Evolutionary conservation across 1,139 yeast genomes (phyloP), one percentile per base, ranked within the genome.

Genomic region (Zygoascus meyerae): DNA sequence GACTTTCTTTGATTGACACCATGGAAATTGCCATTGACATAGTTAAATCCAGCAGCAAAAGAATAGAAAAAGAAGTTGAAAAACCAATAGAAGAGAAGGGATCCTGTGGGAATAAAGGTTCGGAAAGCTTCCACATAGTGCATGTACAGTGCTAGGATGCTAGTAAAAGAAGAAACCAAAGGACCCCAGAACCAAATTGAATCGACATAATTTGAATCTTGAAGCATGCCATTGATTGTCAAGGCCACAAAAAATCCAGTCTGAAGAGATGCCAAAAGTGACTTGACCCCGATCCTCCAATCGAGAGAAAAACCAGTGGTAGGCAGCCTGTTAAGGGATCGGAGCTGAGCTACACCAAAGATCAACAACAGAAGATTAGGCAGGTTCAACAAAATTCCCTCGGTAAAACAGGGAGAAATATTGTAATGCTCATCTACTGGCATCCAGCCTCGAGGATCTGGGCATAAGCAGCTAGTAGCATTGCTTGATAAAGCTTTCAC

Each of bases 391-490:
- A 86, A 62, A 0, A 75, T 69, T 33, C 95, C 97, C 57, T 84
- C 86, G 36, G 83, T 71, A 59, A 90, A 82, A 60, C 97, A 90
- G 2, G 92, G 85, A 0, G 96, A 80, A 49, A 87, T 74, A 58
- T 84, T 95, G 42, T 78, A 78, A 56, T 78, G 78, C 6, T 50
- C 48, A 6, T 37, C 72, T 46, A 85, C 64, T 0, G 94, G 86
- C 1, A 86, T 85, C 81, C 89, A 85, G 1, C 95, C 95, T 53
- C 81, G 87, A 11, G 57, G 53, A 53, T 71, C 73, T 32, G 61
- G 63, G 55, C 83, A 78, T 33, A 63, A 55, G 26, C 52, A 53
- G 31, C 40, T 29, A 16, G 21, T 11, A 14, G 32, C 31, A 26
- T 40, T 35, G 7, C 40, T 16, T 11, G 37, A 21, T 4, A 12